phyloP scores from a whole-genome alignment of 805 yeast species.

The Yarrowia deformans region DNA sequence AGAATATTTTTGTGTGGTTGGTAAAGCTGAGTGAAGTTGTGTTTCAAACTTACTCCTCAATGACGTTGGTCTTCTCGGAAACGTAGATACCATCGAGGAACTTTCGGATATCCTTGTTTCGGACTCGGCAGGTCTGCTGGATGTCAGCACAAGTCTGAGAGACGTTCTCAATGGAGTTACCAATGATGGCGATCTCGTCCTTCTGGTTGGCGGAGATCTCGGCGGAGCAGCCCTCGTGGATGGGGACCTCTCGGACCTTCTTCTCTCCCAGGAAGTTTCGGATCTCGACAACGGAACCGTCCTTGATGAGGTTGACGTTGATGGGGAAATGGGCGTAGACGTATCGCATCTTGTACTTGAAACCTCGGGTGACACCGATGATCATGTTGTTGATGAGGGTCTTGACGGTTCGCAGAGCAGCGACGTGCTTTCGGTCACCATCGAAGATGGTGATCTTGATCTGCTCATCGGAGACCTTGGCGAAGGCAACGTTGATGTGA shows the following conservation, averaged over 20 bases:
- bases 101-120: conserved; percentile 99
- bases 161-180: conserved; percentile 97
- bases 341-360: conserved; percentile 99
- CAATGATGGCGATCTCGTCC: conserved; percentile 91
- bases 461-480: conserved; percentile 70
- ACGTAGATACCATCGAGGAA: conserved; percentile 99
- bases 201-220: conserved; percentile 83
- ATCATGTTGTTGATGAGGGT: conserved; percentile 92
- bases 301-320: conserved; percentile 89
- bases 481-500: conserved; percentile 94
- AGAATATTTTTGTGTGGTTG: conserved; percentile 36
- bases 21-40: conserved; percentile 6
- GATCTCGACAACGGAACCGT: conserved; percentile 86
- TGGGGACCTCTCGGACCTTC: conserved; percentile 87
- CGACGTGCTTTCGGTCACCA: conserved; percentile 99
- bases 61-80: conserved; percentile 90
- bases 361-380: conserved; percentile 99
- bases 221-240: conserved; percentile 87
- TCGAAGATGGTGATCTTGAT: conserved; percentile 93
- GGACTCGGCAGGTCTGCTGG: conserved; percentile 97
- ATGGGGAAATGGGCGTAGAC: conserved; percentile 99
- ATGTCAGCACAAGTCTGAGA: conserved; percentile 98
- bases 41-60: conserved; percentile 57
- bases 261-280: conserved; percentile 99
- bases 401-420: conserved; percentile 98